Evolutionary conservation across 2,329 filamentous ascomycete species (phyloP).

Genomic region (Xylaria sp.): DNA sequence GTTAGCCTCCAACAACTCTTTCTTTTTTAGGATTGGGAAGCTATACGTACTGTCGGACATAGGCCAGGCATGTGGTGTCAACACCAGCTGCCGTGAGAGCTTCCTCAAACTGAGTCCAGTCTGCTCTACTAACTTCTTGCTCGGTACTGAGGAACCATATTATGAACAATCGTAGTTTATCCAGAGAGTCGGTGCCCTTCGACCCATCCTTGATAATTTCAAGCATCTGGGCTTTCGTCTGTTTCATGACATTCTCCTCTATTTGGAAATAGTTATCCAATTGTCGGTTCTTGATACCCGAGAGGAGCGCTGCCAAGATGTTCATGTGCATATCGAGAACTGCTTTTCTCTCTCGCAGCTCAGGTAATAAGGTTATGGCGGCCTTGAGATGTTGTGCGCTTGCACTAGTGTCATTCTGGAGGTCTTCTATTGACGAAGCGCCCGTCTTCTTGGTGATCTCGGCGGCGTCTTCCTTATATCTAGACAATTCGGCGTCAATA

Average conservation of each 20-base stretch:
- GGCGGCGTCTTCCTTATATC: slow-evolving; percentile 94
- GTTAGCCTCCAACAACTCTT: slow-evolving; percentile 44
- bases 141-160: slow-evolving; percentile 98
- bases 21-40: too few relatives aligned
- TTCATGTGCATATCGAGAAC: slow-evolving; percentile 99
- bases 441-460: slow-evolving; percentile 97
- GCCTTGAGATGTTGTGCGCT: slow-evolving; percentile 96
- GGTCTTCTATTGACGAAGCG: slow-evolving; percentile 89
- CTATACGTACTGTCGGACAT: slow-evolving; percentile 82
- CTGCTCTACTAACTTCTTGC: slow-evolving; percentile 82
- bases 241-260: slow-evolving; percentile 92
- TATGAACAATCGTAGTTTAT: slow-evolving; percentile 93
- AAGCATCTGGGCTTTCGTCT: slow-evolving; percentile 87
- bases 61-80: slow-evolving; percentile 81
- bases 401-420: slow-evolving; percentile 87
- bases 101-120: slow-evolving; percentile 88
- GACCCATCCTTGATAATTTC: slow-evolving; percentile 83
- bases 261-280: slow-evolving; percentile 96
- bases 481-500: slow-evolving; percentile 90
- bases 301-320: slow-evolving; percentile 80
- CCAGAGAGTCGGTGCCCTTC: slow-evolving; percentile 84
- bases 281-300: slow-evolving; percentile 92
- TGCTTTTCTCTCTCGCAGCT: slow-evolving; percentile 92
- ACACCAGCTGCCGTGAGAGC: slow-evolving; percentile 80
- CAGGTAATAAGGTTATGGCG: slow-evolving; percentile 91